Conservation (phyloP, 1,284 basidiomycete species). For the Meira miltonrushii region DNA sequence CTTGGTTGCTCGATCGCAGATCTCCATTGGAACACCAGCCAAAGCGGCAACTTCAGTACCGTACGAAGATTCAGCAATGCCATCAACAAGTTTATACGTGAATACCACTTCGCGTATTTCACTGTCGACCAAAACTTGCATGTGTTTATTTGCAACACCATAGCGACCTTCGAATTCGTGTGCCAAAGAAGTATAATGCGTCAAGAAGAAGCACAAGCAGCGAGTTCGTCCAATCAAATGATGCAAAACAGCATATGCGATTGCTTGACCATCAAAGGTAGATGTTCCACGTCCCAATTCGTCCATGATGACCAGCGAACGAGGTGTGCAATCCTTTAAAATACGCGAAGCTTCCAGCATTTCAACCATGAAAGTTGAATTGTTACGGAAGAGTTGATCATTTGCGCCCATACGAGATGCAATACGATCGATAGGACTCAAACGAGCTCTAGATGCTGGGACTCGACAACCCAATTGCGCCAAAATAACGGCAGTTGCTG, state of each 20-base stretch:
- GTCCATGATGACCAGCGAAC: constrained; percentile 52
- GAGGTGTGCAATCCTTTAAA: constrained; percentile 48
- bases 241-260: constrained; percentile 49
- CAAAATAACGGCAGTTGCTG: constrained; percentile 90
- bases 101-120: constrained; percentile 46
- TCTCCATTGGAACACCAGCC: constrained; percentile 43
- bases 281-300: constrained; percentile 53
- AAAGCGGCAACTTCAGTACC: constrained; percentile 55
- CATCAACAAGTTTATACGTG: constrained; percentile 49
- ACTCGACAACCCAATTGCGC: constrained; percentile 97
- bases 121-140: constrained; percentile 50
- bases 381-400: constrained; percentile 48
- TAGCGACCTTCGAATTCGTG: constrained; percentile 45
- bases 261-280: constrained; percentile 51
- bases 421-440: constrained; percentile 87
- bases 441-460: constrained; percentile 72
- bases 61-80: constrained; percentile 80
- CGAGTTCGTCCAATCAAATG: constrained; percentile 45
- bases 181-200: constrained; percentile 48
- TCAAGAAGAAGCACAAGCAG: constrained; percentile 51
- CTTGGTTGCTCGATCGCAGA: constrained; percentile 44
- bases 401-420: constrained; percentile 93
- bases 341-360: constrained; percentile 51
- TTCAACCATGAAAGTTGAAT: constrained; percentile 52
- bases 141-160: constrained; percentile 50